A percentile compares a stretch with the other conserved stretches of the same genome.
These are phyloP conservation scores for Juncus effusus DNA, from an alignment of 176 grass and related monocot species.

Conservation along the genomic window DNA sequence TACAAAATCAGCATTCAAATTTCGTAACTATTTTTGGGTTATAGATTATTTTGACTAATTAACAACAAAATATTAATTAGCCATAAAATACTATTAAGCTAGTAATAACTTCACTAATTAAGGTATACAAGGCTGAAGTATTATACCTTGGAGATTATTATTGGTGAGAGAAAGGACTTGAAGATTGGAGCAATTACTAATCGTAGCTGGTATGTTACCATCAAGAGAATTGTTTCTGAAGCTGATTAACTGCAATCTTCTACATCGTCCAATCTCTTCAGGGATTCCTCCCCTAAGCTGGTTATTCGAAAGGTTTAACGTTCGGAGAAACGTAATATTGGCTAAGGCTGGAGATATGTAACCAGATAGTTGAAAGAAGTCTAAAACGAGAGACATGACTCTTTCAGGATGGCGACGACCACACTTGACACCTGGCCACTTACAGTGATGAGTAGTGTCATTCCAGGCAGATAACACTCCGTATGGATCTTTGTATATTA, in stretches of 20 bases:
- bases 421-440: constrained; percentile 30
- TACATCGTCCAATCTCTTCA: constrained; percentile 17
- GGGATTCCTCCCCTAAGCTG: constrained; percentile 22
- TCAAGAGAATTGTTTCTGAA: constrained; percentile 24
- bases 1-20: not conserved
- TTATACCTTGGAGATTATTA: constrained; percentile 26
- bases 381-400: constrained; percentile 28
- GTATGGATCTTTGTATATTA: constrained; percentile 30
- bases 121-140: not conserved
- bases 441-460: constrained; percentile 23
- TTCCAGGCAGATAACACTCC: constrained; percentile 35
- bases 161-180: not conserved
- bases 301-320: constrained; percentile 31
- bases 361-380: constrained; percentile 21
- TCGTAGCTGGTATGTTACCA: constrained; percentile 16
- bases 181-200: constrained; percentile 23
- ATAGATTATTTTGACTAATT: no score
- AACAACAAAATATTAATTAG: no score
- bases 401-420: constrained; percentile 13
- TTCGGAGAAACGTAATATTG: constrained; percentile 44
- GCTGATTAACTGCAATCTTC: constrained; percentile 12
- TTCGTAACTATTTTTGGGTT: not conserved
- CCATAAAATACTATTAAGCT: no score
- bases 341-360: constrained; percentile 9
- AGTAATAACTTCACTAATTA: no score